Conservation (phyloP, 306 rosid genomes). For the Prunus armeniaca region DNA sequence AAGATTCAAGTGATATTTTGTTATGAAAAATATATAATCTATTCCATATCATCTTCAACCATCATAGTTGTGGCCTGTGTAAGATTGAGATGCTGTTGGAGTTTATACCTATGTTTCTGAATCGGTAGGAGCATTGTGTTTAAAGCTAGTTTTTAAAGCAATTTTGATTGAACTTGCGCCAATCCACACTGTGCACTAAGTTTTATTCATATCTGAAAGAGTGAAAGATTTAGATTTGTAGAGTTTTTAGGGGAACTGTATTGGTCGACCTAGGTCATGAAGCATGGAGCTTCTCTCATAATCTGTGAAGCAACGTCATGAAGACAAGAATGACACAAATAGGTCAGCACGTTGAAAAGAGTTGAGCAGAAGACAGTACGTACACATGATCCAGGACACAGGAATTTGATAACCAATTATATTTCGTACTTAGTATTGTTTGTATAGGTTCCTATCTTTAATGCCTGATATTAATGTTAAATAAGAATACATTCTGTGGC, state of each 20-base stretch:
- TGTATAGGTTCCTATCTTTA: too few relatives aligned
- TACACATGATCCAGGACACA: neutral
- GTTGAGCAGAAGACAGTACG: neutral
- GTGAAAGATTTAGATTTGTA: neutral
- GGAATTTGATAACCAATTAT: too few relatives aligned
- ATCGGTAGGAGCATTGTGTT: neutral
- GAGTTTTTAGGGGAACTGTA: neutral
- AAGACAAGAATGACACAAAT: neutral
- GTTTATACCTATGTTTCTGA: neutral
- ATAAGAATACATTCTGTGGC: neutral
- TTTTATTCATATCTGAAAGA: neutral
- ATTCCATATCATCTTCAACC: neutral
- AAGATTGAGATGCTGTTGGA: neutral
- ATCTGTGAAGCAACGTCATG: neutral
- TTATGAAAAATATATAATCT: neutral
- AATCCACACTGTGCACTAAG: neutral
- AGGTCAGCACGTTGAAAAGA: neutral
- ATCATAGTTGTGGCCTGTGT: neutral
- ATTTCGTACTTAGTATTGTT: too few relatives aligned
- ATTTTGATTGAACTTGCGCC: neutral
- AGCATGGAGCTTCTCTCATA: neutral
- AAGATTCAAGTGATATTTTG: neutral
- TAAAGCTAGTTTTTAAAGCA: neutral
- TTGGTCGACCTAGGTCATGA: neutral
- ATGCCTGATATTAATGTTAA: too few relatives aligned